Evolutionary conservation across 805 yeast species (phyloP).

Genomic region (Ogataea sp.): DNA sequence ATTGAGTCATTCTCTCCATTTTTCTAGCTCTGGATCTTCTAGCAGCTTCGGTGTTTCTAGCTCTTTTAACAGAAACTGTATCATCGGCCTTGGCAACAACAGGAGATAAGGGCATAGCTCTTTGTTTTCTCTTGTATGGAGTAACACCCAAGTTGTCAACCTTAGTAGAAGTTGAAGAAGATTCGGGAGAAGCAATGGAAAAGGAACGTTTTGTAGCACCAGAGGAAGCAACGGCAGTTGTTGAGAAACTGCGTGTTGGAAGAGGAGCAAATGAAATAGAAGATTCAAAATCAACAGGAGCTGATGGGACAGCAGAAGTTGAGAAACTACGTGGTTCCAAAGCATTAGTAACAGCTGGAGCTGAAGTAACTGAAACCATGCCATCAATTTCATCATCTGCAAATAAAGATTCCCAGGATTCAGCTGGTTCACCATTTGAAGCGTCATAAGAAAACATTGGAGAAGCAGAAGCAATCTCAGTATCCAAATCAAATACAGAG

Average conservation of each 20-base stretch:
- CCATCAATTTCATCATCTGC: constrained; percentile 14
- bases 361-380: constrained; percentile 7
- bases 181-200: constrained; percentile 8
- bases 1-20: constrained; percentile 76
- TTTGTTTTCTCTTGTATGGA: constrained; percentile 70
- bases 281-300: not conserved
- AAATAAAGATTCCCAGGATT: constrained; percentile 56
- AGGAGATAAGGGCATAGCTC: constrained; percentile 65
- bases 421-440: constrained; percentile 13
- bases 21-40: constrained; percentile 92
- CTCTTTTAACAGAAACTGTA: constrained; percentile 76
- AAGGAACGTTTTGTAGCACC: constrained; percentile 15
- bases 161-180: constrained; percentile 18
- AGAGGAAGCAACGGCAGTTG: constrained; percentile 1
- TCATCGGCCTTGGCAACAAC: constrained; percentile 53
- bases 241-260: constrained; percentile 4
- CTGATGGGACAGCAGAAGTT: too few species aligned
- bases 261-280: too few species aligned
- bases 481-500: constrained; percentile 40
- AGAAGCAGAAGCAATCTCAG: constrained; percentile 26
- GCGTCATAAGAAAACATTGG: constrained; percentile 39
- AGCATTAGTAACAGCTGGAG: constrained; percentile 5
- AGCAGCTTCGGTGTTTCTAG: constrained; percentile 97
- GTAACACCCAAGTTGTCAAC: constrained; percentile 71
- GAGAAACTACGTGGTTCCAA: not conserved